phyloP scores from a whole-genome alignment of 1,284 basidiomycete species.

The Moesziomyces parantarcticus region DNA sequence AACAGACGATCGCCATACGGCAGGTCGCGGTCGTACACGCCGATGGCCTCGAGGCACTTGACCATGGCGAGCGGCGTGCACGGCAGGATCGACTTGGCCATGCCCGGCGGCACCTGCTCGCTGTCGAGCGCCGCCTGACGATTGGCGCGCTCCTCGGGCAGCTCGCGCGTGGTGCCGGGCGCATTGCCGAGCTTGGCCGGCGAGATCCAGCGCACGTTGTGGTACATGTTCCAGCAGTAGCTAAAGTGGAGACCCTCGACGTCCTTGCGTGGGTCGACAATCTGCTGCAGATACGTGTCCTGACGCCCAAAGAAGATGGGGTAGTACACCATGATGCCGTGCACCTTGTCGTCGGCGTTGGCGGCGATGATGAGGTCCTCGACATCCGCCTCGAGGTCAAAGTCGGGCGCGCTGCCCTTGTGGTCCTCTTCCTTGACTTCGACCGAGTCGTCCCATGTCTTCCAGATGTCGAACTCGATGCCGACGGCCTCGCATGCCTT shows the following conservation, averaged over 20 bases:
- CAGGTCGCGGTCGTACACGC: conserved; percentile 90
- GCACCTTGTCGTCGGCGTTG: conserved; percentile 83
- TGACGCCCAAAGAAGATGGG: conserved; percentile 71
- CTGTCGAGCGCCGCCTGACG: conserved; percentile 40
- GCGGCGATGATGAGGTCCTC: conserved; percentile 70
- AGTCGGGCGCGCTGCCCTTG: conserved; percentile 75
- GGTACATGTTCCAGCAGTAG: conserved; percentile 68
- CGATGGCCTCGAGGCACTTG: conserved; percentile 88
- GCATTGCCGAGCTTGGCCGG: conserved; percentile 63
- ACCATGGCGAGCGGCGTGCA: conserved; percentile 95
- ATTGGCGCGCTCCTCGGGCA: conserved; percentile 42
- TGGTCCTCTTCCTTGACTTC: conserved; percentile 72
- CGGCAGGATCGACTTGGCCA: conserved; percentile 92
- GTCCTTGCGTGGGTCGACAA: conserved; percentile 94
- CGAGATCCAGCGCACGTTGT: conserved; percentile 67
- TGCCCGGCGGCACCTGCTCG: conserved; percentile 74
- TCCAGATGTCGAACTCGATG: conserved; percentile 78
- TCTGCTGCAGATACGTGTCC: conserved; percentile 95
- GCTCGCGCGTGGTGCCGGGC: conserved; percentile 62
- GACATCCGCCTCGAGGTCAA: conserved; percentile 78
- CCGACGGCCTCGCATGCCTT: conserved; percentile 90
- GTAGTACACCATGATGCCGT: conserved; percentile 90
- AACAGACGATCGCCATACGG: conserved; percentile 94
- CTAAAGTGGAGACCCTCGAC: conserved; percentile 92
- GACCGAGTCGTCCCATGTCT: conserved; percentile 65